Evolutionary conservation across 192 early-diverging fungal species (phyloP).

Genomic region (Coemansia sp.): DNA sequence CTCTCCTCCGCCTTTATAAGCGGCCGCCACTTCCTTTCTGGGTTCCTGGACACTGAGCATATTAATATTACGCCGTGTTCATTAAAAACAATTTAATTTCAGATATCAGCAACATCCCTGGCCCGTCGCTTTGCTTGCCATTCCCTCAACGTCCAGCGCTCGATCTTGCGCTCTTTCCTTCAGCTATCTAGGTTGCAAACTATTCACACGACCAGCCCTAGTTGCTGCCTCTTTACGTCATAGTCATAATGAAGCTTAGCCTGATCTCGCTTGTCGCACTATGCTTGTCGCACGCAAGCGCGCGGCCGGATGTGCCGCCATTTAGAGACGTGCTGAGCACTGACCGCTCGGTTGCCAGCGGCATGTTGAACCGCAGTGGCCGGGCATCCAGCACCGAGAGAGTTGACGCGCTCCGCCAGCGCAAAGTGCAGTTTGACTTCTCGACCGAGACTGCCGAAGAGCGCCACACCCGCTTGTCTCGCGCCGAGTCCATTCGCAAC

Average conservation of each 20-base stretch:
- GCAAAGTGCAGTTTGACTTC: conserved; percentile 32
- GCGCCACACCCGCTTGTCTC: conserved; percentile 9
- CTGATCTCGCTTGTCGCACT: conserved; percentile 10
- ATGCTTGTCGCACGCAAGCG: not conserved
- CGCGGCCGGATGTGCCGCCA: not conserved
- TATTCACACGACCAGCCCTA: no score
- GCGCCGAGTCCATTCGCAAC: conserved; percentile 53
- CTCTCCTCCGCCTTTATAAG: no score
- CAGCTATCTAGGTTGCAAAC: no score
- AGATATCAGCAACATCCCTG: no score
- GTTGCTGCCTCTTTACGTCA: no score
- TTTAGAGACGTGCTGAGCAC: not conserved
- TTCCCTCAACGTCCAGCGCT: no score
- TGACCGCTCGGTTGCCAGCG: not conserved
- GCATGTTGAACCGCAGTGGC: conserved; percentile 19
- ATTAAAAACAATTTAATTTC: no score
- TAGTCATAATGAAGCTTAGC: conserved; percentile 12
- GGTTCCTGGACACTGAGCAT: no score
- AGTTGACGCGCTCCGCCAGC: conserved; percentile 11
- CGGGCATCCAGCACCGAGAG: conserved; percentile 11
- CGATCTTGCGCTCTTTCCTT: no score
- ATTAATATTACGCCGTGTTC: no score
- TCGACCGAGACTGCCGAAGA: conserved; percentile 22
- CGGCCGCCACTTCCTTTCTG: no score
- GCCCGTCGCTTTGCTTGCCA: no score